Percentiles rank a stretch among this genome's conserved stretches.
These are phyloP conservation scores for Apiotrichum sp. DNA, from an alignment of 1,284 basidiomycete genomes.

Conservation along the genomic window DNA sequence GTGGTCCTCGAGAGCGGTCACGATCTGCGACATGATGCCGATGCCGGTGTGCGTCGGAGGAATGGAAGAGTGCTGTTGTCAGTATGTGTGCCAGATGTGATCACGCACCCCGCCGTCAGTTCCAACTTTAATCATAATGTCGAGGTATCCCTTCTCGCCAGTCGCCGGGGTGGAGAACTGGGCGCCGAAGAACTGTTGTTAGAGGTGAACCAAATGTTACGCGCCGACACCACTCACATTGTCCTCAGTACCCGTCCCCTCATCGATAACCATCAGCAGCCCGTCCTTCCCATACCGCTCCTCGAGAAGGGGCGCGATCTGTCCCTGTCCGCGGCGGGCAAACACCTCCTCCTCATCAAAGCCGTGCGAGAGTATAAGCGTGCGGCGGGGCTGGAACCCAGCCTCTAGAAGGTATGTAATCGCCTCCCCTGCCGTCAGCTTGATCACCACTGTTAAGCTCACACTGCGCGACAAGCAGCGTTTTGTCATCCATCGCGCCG, in stretches of 20 bases:
- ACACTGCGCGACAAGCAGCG: conserved; percentile 46
- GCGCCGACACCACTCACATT: conserved; percentile 20
- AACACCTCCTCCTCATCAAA: conserved; percentile 45
- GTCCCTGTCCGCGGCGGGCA: conserved; percentile 42
- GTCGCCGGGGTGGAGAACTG: conserved; percentile 38
- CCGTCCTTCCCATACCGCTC: conserved; percentile 42
- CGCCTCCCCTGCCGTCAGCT: conserved; percentile 34
- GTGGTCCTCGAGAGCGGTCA: conserved; percentile 44
- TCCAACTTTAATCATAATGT: conserved; percentile 40
- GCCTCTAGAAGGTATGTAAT: conserved; percentile 38
- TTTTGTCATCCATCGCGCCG: conserved; percentile 45
- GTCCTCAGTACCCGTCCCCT: conserved; percentile 35
- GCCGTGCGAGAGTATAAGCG: conserved; percentile 43
- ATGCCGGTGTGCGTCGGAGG: conserved; percentile 50
- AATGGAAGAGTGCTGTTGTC: conserved; percentile 46
- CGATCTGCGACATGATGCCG: conserved; percentile 46
- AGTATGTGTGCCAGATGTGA: background rate
- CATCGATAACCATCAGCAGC: conserved; percentile 46
- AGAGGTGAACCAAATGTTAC: background rate
- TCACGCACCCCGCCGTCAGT: conserved; percentile 41
- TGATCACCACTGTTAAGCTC: conserved; percentile 14
- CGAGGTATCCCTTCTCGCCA: conserved; percentile 45
- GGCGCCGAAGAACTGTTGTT: conserved; percentile 31
- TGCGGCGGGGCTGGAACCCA: conserved; percentile 39
- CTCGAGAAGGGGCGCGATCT: conserved; percentile 42